Conservation (phyloP, 495 filamentous ascomycete genomes). For the Trypethelium eluteriae region DNA sequence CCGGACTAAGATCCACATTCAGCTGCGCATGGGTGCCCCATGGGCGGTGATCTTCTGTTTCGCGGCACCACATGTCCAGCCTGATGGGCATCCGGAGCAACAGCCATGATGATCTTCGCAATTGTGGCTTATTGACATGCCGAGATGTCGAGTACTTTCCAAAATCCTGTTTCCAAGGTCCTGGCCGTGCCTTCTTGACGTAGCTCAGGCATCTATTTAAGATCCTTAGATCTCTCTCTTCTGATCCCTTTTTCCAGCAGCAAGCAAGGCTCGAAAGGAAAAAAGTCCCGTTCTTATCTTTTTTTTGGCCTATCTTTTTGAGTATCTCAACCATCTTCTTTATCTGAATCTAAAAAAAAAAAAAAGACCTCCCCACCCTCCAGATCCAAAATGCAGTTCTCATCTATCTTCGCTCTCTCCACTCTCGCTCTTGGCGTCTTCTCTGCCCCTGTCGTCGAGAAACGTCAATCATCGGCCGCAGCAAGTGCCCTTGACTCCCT, state of each 20-base stretch:
- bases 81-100: not conserved
- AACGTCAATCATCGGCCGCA: constrained; percentile 17
- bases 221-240: not conserved
- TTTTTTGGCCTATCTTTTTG: not conserved
- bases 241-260: not conserved
- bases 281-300: not conserved
- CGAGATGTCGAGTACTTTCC: not conserved
- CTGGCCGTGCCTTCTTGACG: not conserved
- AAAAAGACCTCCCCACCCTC: constrained; percentile 1
- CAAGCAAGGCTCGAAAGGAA: not conserved
- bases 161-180: not conserved
- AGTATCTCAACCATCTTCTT: not conserved
- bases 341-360: not conserved
- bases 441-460: constrained; percentile 21
- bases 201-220: not conserved
- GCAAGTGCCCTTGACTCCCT: constrained; percentile 26
- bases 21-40: not conserved
- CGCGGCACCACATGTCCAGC: not conserved
- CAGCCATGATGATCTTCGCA: not conserved
- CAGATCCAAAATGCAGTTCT: constrained; percentile 20
- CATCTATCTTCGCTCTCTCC: constrained; percentile 18
- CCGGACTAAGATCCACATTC: not conserved
- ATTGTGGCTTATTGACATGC: not conserved
- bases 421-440: constrained; percentile 18
- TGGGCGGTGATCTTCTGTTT: constrained; percentile 4